Base-by-base conservation (phyloP, 1,284 basidiomycete species). In the Cryptococcus amylolentus region DNA sequence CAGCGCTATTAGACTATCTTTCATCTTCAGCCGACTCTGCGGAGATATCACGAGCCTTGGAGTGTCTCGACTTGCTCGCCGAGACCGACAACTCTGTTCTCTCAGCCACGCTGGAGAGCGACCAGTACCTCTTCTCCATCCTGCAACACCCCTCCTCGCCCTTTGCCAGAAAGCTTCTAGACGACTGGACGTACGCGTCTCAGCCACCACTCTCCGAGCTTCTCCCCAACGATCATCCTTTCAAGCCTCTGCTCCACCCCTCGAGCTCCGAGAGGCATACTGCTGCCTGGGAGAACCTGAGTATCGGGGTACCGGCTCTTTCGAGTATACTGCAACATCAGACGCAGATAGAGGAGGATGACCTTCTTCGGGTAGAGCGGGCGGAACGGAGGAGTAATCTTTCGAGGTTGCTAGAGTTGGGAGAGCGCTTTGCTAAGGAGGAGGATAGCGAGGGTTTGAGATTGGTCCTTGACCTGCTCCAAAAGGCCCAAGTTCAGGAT, bases 321-420 rank as follows among this genome's bases (percentile, higher is more conserved):
- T 13, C 37, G 10, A 23, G 45, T 31, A n/a, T 57, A 12, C 37
- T 63, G 12, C 27, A 31, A 14, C 27, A 6, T 10, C 13, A 35
- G 26, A 14, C 35, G 28, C 45, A 52, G 31, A 41, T 38, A 9
- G 41, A n/a, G 4, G 55, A 50, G 38, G 52, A 31, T 3, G 62
- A 67, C 23, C 40, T 62, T 28, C 31, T 62, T 44, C 45, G 49
- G 7, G 48, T 58, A 14, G 58, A 54, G 35, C 27, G 20, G 12
- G 58, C 52, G 8, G 40, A 54, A 18, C 52, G 51, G 18, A 48
- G 35, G 41, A 67, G 65, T 51, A 64, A 64, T 46, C 46, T 64
- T 5, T 18, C 52, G 3, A 49, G 55, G 35, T 31, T 67, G 47
- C 8, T 66, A 2, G 56, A 54, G 2, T 6, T 52, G 20, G 60